Conservation (phyloP, 768 basidiomycete genomes). For the Suillus brevipes region DNA sequence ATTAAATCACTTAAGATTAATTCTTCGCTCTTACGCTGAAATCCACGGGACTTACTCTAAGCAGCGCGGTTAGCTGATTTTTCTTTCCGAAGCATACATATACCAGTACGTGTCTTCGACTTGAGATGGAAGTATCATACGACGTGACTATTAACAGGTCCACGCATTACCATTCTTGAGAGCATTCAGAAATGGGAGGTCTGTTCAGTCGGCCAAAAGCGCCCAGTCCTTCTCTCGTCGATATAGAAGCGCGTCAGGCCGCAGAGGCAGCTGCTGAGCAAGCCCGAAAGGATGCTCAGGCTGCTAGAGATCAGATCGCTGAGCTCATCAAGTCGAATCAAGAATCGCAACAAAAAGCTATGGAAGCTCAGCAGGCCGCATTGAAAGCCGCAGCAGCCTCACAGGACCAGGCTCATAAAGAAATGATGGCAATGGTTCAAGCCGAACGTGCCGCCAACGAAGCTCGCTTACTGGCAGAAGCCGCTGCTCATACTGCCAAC, state of each 20-base stretch:
- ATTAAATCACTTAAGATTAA: background rate
- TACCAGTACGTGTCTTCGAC: background rate
- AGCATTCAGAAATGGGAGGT: background rate
- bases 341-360: background rate
- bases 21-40: background rate
- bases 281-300: constrained; percentile 5
- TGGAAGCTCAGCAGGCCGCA: background rate
- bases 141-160: background rate
- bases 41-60: background rate
- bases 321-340: constrained; percentile 3
- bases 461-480: constrained; percentile 10
- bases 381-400: background rate
- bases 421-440: constrained; percentile 7
- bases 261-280: constrained; percentile 9
- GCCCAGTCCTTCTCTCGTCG: constrained; percentile 2
- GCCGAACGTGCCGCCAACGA: constrained; percentile 1
- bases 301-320: background rate
- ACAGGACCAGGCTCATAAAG: background rate
- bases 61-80: background rate
- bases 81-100: background rate
- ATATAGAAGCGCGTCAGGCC: background rate
- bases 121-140: background rate
- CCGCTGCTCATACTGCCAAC: constrained; percentile 4
- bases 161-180: background rate
- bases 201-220: background rate